Base-by-base conservation (phyloP, 176 grass and related monocot species). In the Hsuehochloa calcarea region DNA sequence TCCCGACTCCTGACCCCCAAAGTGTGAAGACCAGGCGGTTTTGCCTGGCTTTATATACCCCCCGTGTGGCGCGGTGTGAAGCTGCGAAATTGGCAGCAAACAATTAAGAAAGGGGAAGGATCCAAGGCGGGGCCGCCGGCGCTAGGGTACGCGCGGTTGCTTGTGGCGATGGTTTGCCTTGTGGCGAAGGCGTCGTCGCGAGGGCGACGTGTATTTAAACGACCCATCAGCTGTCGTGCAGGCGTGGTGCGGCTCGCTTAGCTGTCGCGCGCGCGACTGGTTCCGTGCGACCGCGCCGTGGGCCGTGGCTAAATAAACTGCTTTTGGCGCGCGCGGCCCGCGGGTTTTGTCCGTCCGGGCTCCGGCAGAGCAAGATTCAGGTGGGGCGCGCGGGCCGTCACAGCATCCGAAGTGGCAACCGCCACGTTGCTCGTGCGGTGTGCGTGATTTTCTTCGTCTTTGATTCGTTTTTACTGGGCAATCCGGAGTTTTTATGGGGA, bases 151-250 rank as follows among this genome's bases (percentile, higher is more conserved):
- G 51, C 17, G 54, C 20, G 4, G 4, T 75, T 74, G 41, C 72
- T 70, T 89, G 61, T 10, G 35, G 46, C 11, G 80, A 50, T n/a
- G 62, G 70, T 71, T 86, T 86, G 45, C 88, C 86, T 90, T 86
- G 88, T 77, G 83, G 86, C 83, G 44, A 86, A 85, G 71, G 88
- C 63, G 70, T 8, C 12, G 40, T 80, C 19, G 29, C 61, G 86
- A 82, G 55, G 13, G 65, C 65, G 88, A 82, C 55, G 64, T 73
- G 78, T 46, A 5, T 77, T 82, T 77, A 72, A 65, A 64, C 77
- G 54, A n/a, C 49, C 15, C 1, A 66, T n/a, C n/a, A n/a, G n/a
- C n/a, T n/a, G n/a, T n/a, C 82, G 77, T 51, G 40, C 45, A 70
- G 52, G 35, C 84, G n/a, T 27, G 70, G 31, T 20, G 44, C 20